phyloP scores from a whole-genome alignment of 495 filamentous ascomycete species.

The Aspergillus nanangensis region DNA sequence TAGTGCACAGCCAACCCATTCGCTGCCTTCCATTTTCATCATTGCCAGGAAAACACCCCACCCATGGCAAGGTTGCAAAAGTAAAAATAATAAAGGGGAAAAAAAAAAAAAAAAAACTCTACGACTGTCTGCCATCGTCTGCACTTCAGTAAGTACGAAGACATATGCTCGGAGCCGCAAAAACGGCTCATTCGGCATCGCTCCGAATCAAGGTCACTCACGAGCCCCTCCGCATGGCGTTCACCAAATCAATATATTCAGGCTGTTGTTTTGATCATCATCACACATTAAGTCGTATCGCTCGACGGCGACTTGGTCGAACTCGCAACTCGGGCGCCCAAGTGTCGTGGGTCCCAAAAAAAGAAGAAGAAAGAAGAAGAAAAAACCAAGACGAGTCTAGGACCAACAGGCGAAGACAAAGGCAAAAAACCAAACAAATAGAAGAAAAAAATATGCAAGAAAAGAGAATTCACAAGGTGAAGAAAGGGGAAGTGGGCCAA shows the following conservation, averaged over 20 bases:
- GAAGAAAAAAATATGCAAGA: conserved; percentile 6
- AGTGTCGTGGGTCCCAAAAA: neutral
- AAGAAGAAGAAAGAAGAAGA: conserved; percentile 4
- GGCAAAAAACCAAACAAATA: conserved; percentile 8
- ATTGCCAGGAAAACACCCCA: too few relatives aligned
- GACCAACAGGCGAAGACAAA: too few relatives aligned
- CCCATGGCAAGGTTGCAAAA: conserved; percentile 1
- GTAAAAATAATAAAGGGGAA: conserved; percentile 4
- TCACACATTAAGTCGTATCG: conserved; percentile 26
- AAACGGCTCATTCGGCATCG: too few relatives aligned
- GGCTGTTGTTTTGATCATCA: conserved; percentile 19
- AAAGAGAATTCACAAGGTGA: neutral
- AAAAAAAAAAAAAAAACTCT: conserved; percentile 15
- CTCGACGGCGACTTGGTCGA: neutral
- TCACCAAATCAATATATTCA: conserved; percentile 11
- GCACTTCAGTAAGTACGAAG: too few relatives aligned
- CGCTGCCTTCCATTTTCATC: too few relatives aligned
- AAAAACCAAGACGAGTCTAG: too few relatives aligned
- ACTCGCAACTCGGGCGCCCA: too few relatives aligned
- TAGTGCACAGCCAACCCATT: too few relatives aligned
- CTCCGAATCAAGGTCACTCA: too few relatives aligned
- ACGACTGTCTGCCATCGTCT: too few relatives aligned
- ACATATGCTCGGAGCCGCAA: too few relatives aligned
- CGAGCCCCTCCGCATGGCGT: too few relatives aligned
- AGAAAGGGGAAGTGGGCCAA: conserved; percentile 4